Evolutionary conservation across 352 stramenopile genomes (phyloP), one percentile per base, ranked within the genome.

Genomic region (Phytopythium delawarense): DNA sequence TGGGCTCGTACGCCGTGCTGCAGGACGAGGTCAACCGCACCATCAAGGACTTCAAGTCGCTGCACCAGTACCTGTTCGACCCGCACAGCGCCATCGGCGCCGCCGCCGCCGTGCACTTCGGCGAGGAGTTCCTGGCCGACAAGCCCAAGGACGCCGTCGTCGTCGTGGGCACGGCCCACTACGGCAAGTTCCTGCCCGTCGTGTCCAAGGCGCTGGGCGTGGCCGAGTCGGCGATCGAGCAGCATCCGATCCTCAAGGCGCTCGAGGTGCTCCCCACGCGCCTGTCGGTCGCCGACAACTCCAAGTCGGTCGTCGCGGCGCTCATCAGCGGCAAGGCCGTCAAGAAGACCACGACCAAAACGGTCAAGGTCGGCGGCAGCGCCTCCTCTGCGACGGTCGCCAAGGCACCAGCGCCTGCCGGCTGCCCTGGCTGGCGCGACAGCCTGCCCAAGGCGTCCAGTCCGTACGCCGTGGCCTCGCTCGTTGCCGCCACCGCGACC

Each of bases 121-220:
- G 91, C 20, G 70, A 87, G 57, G 72, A 80, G 1, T 64, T 76
- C 7, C 66, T 97, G 48, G 81, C 87, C 20, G 66, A 80, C 42
- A 78, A 77, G 37, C 71, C 85, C 5, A 64, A 83, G 57, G 72
- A 71, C 18, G 84, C 81, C 0, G 96, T 97, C 4, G 92, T 99
- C 9, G 94, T 97, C 39, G 81, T 99, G 13, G 97, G 96, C 7
- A 99, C 96, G 37, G 97, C 97, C 4, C 96, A 99, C 76, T 97
- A 98, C 64, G 97, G 91, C 67, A 99, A 99, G 79, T 99, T 99
- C 69, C 74, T 98, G 57, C 94, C 92, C 1, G 96, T 98, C 7
- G 88, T 97, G 15, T 89, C 77, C 8, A 80, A 89, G 67, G 96
- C 96, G 15, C 85, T 99, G 30, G 77, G 84, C 72, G 76, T 91